Evolutionary conservation across 768 basidiomycete species (phyloP).

Genomic region (Phlebiopsis gigantea): DNA sequence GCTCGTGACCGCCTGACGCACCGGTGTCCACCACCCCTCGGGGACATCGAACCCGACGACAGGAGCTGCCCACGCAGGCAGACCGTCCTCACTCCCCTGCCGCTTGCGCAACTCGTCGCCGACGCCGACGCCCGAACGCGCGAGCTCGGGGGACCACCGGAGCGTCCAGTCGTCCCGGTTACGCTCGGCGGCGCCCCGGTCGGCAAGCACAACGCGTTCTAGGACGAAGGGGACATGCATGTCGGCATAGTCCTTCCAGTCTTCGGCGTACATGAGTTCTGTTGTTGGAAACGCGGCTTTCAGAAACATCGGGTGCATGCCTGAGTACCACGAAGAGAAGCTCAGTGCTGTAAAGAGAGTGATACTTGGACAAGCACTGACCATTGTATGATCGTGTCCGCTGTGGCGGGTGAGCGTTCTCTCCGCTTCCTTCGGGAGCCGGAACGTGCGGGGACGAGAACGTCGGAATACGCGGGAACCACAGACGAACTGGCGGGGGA

Average conservation of each 20-base stretch:
- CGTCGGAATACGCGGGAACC: conserved; percentile 65
- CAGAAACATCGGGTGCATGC: conserved; percentile 61
- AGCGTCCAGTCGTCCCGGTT: conserved; percentile 17
- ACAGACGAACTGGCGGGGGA: conserved; percentile 64
- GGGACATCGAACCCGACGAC: conserved; percentile 39
- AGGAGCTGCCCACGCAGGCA: conserved; percentile 39
- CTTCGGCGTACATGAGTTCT: conserved; percentile 53
- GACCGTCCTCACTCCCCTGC: conserved; percentile 18
- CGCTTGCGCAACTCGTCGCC: conserved; percentile 17
- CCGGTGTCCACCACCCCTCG: conserved; percentile 61
- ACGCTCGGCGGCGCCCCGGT: conserved; percentile 59
- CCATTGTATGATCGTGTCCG: conserved; percentile 42
- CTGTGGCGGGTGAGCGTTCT: conserved; percentile 21
- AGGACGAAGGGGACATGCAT: conserved; percentile 68
- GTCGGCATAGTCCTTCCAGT: conserved; percentile 72
- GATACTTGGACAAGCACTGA: not conserved
- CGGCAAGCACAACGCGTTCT: conserved; percentile 73
- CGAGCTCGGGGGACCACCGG: conserved; percentile 6
- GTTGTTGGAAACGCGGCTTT: conserved; percentile 23
- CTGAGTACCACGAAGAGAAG: conserved; percentile 25
- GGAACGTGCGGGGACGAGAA: conserved; percentile 41
- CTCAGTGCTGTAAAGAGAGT: not conserved
- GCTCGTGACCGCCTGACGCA: conserved; percentile 30
- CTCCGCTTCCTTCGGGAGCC: conserved; percentile 10
- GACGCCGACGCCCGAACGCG: not conserved